Evolutionary conservation across 257 asterid species (phyloP).

Genomic region (Solanum pinnatisectum): DNA sequence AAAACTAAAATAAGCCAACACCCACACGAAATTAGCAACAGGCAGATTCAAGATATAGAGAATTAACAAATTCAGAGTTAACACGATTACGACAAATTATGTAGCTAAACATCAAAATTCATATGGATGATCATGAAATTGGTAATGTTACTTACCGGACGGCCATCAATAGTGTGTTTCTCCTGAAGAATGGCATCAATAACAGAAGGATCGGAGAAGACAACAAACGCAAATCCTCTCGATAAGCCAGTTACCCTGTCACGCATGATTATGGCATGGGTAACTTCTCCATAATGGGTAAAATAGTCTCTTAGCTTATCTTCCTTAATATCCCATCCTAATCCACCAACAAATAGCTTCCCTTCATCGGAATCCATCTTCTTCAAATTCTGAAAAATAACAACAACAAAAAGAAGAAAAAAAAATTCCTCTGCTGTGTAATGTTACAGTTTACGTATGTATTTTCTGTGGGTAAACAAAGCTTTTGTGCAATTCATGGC

Average conservation of each 20-base stretch:
- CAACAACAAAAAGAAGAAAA: background rate
- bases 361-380: slow-evolving; percentile 88
- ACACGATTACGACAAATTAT: background rate
- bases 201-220: slow-evolving; percentile 58
- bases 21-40: background rate
- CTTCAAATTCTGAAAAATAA: background rate
- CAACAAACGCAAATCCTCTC: slow-evolving; percentile 80
- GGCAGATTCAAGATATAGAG: background rate
- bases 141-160: slow-evolving; percentile 40
- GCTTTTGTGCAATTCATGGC: background rate
- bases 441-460: background rate
- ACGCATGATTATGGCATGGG: slow-evolving; percentile 70
- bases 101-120: background rate
- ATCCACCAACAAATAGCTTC: slow-evolving; percentile 81
- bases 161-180: slow-evolving; percentile 71
- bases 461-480: background rate
- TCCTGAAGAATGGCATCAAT: slow-evolving; percentile 70
- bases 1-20: background rate
- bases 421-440: background rate
- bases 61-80: background rate
- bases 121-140: background rate
- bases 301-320: slow-evolving; percentile 69
- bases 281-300: slow-evolving; percentile 55
- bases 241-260: slow-evolving; percentile 61
- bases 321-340: slow-evolving; percentile 80